A percentile compares a stretch with the other conserved stretches of the same genome.
These are phyloP conservation scores for Logfia minima DNA, from an alignment of 129 eudicot species.

Conservation along the genomic window DNA sequence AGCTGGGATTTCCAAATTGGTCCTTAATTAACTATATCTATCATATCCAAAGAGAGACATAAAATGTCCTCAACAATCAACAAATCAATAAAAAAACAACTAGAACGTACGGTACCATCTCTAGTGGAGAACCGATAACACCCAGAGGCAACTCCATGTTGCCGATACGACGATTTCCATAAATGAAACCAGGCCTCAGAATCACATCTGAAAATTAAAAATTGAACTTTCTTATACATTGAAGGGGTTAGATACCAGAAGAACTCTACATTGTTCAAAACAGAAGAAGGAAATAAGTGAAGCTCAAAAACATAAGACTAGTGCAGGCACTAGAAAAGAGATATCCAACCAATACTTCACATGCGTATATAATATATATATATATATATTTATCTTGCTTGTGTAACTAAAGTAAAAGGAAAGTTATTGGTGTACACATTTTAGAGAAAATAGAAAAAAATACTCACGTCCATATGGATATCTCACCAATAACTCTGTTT, in stretches of 20 bases:
- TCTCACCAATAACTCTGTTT: constrained; percentile 81
- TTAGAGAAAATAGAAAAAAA: background rate
- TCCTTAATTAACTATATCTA: background rate
- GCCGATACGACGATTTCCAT: constrained; percentile 91
- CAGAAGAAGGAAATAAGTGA: background rate
- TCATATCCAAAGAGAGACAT: background rate
- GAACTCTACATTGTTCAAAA: background rate
- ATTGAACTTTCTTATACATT: background rate
- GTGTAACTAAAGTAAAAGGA: background rate
- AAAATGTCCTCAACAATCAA: background rate
- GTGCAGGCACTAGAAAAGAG: too few species aligned
- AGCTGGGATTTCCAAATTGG: background rate
- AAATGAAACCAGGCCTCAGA: constrained; percentile 90
- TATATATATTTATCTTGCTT: background rate
- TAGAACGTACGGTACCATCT: constrained; percentile 52
- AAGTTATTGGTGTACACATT: background rate
- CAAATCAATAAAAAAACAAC: background rate
- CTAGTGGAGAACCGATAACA: constrained; percentile 79
- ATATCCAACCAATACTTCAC: constrained; percentile 13
- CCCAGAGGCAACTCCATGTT: constrained; percentile 84
- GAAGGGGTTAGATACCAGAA: background rate
- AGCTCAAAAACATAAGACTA: background rate
- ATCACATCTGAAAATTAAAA: constrained; percentile 67
- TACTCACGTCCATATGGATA: constrained; percentile 91
- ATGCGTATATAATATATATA: background rate